A percentile compares a stretch with the other conserved stretches of the same genome.
Evolutionary conservation across 2,329 filamentous ascomycete species (phyloP).

Genomic region (Phaeoacremonium minimum): DNA sequence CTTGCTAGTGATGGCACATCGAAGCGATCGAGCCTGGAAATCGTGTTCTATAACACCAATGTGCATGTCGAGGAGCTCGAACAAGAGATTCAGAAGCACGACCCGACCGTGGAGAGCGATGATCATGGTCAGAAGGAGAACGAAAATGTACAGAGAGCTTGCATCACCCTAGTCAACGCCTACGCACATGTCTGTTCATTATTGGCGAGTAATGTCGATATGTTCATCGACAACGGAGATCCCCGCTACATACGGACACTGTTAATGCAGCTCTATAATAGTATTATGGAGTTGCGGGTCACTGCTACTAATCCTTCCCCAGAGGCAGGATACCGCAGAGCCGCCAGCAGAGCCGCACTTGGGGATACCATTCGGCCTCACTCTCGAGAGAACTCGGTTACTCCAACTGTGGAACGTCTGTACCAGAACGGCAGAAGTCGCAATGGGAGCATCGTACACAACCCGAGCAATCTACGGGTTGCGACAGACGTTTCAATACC

Average conservation of each 20-base stretch:
- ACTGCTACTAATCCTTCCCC: conserved; percentile 34
- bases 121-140: conserved; percentile 49
- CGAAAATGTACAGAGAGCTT: conserved; percentile 60
- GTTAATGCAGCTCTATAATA: conserved; percentile 60
- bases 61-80: conserved; percentile 63
- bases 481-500: conserved; percentile 47
- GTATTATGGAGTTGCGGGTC: conserved; percentile 62
- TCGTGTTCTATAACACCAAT: conserved; percentile 65
- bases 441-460: conserved; percentile 35
- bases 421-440: conserved; percentile 29
- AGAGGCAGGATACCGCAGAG: conserved; percentile 20
- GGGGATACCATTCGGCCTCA: conserved; percentile 47
- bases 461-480: conserved; percentile 51
- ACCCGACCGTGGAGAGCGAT: conserved; percentile 44
- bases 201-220: conserved; percentile 57
- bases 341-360: conserved; percentile 16
- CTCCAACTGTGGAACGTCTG: conserved; percentile 47
- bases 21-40: conserved; percentile 60
- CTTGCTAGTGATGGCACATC: conserved; percentile 56
- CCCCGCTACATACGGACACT: conserved; percentile 63
- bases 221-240: conserved; percentile 61
- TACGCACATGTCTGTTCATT: conserved; percentile 63
- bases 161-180: conserved; percentile 58
- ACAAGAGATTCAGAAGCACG: conserved; percentile 59
- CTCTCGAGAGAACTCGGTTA: conserved; percentile 46